A percentile compares a stretch with the other conserved stretches of the same genome.
Conservation (phyloP, 2,329 filamentous ascomycete genomes). For the Chrysoporthe deuterocubensis region DNA sequence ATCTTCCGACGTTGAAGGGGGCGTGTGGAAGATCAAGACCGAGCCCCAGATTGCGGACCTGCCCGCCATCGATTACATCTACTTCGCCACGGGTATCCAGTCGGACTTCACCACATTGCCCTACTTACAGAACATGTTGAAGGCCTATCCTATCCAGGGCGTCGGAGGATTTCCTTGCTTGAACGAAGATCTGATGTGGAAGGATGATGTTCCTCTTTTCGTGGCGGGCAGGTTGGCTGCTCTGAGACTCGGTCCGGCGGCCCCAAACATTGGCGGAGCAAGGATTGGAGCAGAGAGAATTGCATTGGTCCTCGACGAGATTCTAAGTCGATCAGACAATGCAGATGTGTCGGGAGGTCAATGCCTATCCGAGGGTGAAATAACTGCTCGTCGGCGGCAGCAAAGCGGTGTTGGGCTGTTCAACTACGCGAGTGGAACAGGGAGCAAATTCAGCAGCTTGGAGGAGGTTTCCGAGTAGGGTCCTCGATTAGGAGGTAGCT, state of each 20-base stretch:
- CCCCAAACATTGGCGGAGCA: conserved; percentile 75
- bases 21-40: conserved; percentile 50
- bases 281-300: conserved; percentile 74
- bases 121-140: conserved; percentile 62
- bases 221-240: conserved; percentile 70
- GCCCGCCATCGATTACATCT: conserved; percentile 69
- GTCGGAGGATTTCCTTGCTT: conserved; percentile 73
- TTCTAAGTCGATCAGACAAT: conserved; percentile 38
- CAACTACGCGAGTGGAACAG: conserved; percentile 22
- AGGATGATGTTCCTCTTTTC: conserved; percentile 72
- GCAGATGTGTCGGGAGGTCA: neutral
- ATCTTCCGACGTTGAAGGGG: conserved; percentile 38
- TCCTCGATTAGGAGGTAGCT: conserved; percentile 5
- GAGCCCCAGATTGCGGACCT: conserved; percentile 55
- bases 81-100: conserved; percentile 75
- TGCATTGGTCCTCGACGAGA: conserved; percentile 69
- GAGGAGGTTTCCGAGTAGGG: neutral
- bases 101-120: conserved; percentile 65
- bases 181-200: conserved; percentile 78
- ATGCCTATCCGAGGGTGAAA: conserved; percentile 36
- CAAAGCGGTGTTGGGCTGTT: conserved; percentile 18
- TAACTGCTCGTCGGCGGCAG: neutral
- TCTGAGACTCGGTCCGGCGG: conserved; percentile 71
- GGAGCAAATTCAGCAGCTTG: conserved; percentile 24
- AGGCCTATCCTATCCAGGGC: conserved; percentile 63